Base-by-base conservation (phyloP, 106 monocot genomes). In the Posidonia australis region DNA sequence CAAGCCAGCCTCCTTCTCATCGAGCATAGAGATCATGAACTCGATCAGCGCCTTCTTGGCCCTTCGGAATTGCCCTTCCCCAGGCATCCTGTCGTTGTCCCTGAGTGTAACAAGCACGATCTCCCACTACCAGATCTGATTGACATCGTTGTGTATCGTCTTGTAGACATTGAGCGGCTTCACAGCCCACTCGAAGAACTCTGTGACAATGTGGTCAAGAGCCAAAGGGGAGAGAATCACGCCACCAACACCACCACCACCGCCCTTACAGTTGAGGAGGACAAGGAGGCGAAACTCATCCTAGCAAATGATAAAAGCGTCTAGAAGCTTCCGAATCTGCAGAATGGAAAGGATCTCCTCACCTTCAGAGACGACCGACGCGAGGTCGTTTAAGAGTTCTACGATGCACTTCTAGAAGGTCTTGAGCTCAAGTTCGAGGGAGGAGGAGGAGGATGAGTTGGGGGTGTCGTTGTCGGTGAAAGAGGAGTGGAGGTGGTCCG, bases 121-220 rank as follows among this genome's bases (percentile, higher is more conserved):
- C 55, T 54, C 63, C 83, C 88, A 89, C 30, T 75, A 79, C 16
- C 77, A 65, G 21, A 89, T 44, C 67, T 77, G 85, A 23, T 85
- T 77, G 67, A 93, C 73, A 13, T 88, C 93, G 61, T 88, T 83
- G 46, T 82, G 72, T n/a, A 85, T 62, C 42, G 85, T 85, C 85
- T 88, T 92, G 78, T 80, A 81, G 25, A 89, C 74, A 58, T 93
- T 88, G 70, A 93, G 85, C 5, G 85, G 83, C 67, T 93, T 93
- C 28, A 93, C 83, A 46, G 66, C 55, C 29, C 88, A 67, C 28
- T 89, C 88, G 72, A 67, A 81, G 81, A 72, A 86, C 3, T 93
- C 88, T 25, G 81, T 30, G 29, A 83, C 59, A 21, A 79, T 51
- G n/a, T 80, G 73, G 20, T 88, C 81, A 16, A 85, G 29, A 9